phyloP scores from a whole-genome alignment of 2,329 filamentous ascomycete species.

The Daldinia sp. region DNA sequence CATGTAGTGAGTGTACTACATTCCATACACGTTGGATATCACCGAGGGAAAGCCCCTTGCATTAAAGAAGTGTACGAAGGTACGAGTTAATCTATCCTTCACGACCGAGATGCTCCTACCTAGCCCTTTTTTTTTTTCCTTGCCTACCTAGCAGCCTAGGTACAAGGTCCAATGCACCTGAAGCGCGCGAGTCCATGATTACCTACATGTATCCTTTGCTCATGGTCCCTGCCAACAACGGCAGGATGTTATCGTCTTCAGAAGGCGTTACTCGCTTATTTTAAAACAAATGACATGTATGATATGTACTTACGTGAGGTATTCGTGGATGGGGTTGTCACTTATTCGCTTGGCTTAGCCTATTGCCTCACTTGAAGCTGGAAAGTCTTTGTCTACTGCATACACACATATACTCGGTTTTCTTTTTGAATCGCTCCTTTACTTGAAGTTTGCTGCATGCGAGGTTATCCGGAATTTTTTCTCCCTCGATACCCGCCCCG shows the following conservation, averaged over 20 bases:
- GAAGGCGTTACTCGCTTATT: background rate
- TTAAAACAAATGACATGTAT: background rate
- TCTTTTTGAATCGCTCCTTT: slow-evolving; percentile 4
- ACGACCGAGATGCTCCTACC: background rate
- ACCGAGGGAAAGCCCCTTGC: background rate
- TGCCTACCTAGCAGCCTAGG: too few species aligned
- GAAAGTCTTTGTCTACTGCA: background rate
- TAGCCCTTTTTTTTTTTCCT: too few species aligned
- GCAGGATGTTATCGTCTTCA: background rate
- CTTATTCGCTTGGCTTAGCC: slow-evolving; percentile 11
- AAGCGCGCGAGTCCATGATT: background rate
- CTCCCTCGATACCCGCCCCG: background rate
- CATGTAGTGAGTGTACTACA: too few species aligned
- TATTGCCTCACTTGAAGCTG: slow-evolving; percentile 20
- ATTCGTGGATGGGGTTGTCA: background rate
- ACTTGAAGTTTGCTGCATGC: slow-evolving; percentile 8
- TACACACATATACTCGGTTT: slow-evolving; percentile 6
- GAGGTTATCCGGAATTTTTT: slow-evolving; percentile 9
- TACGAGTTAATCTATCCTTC: background rate
- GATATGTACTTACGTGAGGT: background rate
- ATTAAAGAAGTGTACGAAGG: background rate
- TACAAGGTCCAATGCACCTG: too few species aligned
- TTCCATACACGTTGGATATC: too few species aligned
- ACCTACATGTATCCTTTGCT: too few species aligned
- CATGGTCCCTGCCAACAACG: background rate